A percentile compares a stretch with the other conserved stretches of the same genome.
These are phyloP conservation scores for Haematococcus lacustris DNA, from an alignment of 139 green algal species.

Conservation along the genomic window DNA sequence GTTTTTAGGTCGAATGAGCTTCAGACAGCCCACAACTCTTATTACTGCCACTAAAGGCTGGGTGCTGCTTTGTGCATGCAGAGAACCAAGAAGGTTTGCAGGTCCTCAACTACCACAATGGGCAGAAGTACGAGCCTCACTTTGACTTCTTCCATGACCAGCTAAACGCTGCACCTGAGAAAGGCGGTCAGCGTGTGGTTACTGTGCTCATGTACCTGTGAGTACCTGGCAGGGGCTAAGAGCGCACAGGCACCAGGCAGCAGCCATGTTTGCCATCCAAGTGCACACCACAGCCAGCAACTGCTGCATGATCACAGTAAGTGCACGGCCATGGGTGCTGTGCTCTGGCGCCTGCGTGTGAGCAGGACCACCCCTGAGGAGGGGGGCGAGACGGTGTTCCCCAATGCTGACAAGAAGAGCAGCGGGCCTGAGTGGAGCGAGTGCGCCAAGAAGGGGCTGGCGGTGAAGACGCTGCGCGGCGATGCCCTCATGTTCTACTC, in stretches of 20 bases:
- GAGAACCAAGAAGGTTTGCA: conserved; percentile 73
- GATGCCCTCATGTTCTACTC: conserved; percentile 63
- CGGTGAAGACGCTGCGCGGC: conserved; percentile 41
- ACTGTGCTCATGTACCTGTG: conserved; percentile 81
- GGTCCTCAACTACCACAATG: conserved; percentile 72
- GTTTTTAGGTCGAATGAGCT: too few relatives aligned
- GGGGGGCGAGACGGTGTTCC: conserved; percentile 58
- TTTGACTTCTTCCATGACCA: conserved; percentile 79
- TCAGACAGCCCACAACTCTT: too few relatives aligned
- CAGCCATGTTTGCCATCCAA: not conserved
- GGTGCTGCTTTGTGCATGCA: too few relatives aligned
- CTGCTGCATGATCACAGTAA: too few relatives aligned
- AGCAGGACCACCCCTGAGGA: conserved; percentile 34
- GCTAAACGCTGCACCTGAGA: conserved; percentile 40
- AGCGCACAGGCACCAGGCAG: too few relatives aligned
- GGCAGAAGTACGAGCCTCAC: conserved; percentile 83
- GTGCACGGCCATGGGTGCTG: too few relatives aligned
- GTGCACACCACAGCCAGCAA: too few relatives aligned
- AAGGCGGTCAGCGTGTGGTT: conserved; percentile 68
- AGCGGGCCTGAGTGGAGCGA: conserved; percentile 37
- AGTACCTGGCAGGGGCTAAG: not conserved
- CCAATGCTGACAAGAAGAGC: conserved; percentile 37
- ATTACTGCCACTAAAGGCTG: too few relatives aligned
- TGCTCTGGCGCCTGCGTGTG: not conserved
- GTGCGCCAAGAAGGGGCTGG: conserved; percentile 50